Percentiles rank a stretch among this genome's conserved stretches.
phyloP scores from a whole-genome alignment of 441 rosid species.

The Pelargonium myrrhifolium region DNA sequence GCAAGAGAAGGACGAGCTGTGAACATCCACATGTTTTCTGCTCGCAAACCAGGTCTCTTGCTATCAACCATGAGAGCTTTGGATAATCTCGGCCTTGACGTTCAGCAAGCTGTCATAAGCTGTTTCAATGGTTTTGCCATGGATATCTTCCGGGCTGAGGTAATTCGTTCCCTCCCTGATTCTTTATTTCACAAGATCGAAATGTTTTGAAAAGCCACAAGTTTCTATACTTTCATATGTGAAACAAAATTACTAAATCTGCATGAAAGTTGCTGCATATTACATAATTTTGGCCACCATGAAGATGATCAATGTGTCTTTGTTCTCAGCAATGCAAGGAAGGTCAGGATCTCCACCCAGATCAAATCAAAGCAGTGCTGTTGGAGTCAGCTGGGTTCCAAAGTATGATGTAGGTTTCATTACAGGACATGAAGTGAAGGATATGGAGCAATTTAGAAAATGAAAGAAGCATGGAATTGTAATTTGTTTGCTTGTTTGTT shows the following conservation, averaged over 20 bases:
- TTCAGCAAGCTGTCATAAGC: not conserved
- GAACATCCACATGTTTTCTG: slow-evolving; percentile 78
- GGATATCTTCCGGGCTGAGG: slow-evolving; percentile 2
- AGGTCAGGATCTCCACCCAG: not conserved
- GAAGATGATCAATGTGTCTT: too few species aligned
- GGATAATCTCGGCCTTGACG: not conserved
- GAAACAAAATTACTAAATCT: too few species aligned
- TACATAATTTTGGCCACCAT: too few species aligned
- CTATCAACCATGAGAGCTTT: slow-evolving; percentile 28
- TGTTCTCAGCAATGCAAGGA: slow-evolving; percentile 1
- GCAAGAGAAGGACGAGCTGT: slow-evolving; percentile 67
- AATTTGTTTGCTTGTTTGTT: not conserved
- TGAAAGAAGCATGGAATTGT: not conserved
- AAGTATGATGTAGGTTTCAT: slow-evolving; percentile 35
- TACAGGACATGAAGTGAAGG: not conserved
- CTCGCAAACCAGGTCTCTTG: slow-evolving; percentile 56
- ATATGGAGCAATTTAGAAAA: not conserved
- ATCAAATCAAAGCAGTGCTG: slow-evolving; percentile 72
- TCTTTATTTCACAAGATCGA: not conserved
- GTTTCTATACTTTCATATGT: too few species aligned
- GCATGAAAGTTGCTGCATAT: too few species aligned
- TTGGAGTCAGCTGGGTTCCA: slow-evolving; percentile 71
- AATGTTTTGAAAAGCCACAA: not conserved
- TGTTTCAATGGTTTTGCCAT: slow-evolving; percentile 2
- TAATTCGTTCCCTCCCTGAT: not conserved